Base-by-base conservation (phyloP, 192 early-diverging fungal genomes). In the Ambispora gerdemannii region DNA sequence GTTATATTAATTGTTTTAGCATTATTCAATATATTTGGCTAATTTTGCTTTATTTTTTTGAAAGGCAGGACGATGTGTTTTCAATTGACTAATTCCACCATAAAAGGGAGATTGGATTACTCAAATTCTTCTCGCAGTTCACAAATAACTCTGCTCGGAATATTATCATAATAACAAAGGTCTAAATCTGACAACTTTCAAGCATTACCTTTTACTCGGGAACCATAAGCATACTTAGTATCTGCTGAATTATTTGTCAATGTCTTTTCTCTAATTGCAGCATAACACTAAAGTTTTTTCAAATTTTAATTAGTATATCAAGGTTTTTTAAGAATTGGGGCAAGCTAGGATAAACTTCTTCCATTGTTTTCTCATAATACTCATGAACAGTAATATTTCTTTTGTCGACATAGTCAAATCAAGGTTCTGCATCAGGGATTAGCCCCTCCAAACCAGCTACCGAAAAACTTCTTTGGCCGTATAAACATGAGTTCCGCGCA, bases 201-300 rank as follows among this genome's bases (percentile, higher is more conserved):
- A 22, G 25, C 34, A 19, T 35, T 63, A 4, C 61, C 61, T 35
- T 63, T 63, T 36, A 35, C 61, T 19, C 61, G 28, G 0, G 61
- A 63, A 36, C 61, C 61, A 17, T 63, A 63, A 35, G 61, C 61
- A 35, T 63, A 63, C 61, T 43, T 38, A 63, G 25, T 31, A 63
- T 43, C 38, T 63, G 35, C 36, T 63, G 34, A 38, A 63, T 15
- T 38, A 63, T 63, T 63, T 63, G n/a, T 2, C 22, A 22, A 38
- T 63, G 34, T 63, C 3, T 63, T 15, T 38, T n/a, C 25, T 63
- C 61, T 28, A 63, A 20, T 63, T 63, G 27, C 7, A 38, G 15
- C 34, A 38, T 63, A 63, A 31, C 27, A 47, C 17, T 47, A 47
- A 47, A 47, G 43, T 47, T 47, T 47, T 31, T 56, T 28, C 25